Base-by-base conservation (phyloP, 768 basidiomycete genomes). In the Cyclocybe aegerita region DNA sequence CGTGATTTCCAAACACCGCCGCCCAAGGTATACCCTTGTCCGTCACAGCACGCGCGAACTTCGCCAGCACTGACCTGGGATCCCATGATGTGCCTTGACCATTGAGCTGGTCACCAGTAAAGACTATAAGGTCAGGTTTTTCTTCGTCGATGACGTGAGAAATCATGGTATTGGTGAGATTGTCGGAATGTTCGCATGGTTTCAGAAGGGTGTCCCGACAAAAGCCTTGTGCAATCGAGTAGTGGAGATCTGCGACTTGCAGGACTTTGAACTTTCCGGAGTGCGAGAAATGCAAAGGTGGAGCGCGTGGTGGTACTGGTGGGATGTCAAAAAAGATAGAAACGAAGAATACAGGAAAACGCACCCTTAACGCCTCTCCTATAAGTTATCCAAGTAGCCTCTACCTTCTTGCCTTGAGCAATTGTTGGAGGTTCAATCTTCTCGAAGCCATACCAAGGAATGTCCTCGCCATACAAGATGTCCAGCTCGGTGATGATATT, bases 1-100 rank as follows among this genome's bases (percentile, higher is more conserved):
- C 96, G 66, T 99, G 96, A 62, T 99, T 98, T 1, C 96, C 96
- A 66, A 98, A 95, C 2, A 98, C 79, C 0, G 85, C 88, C 3
- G 92, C 83, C 95, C 95, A 99, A 0, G 95, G 90, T 34, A 96
- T 87, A 15, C 77, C 68, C 41, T 85, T 79, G 9, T 85, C 81
- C 10, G 86, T 87, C 4, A 90, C 90, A 0, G 84, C 82, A 30
- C 73, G 75, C 0, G 92, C 84, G 60, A 95, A 95, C 68, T 98
- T 98, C 10, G 94, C 87, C 6, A 98, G 71, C 3, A 96, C 88
- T 3, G 88, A 89, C 60, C 85, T 83, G 1, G 91, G 76, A 54
- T 97, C 93, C 90, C 94, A 98, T 0, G 88, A 83, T 0, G 90
- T 89, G 7, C 81, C 80, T 66, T 98, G 94, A 0, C 94, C 95